Base-by-base conservation (phyloP, 202 grass and related monocot species). In the Brachypodium distachyon region DNA sequence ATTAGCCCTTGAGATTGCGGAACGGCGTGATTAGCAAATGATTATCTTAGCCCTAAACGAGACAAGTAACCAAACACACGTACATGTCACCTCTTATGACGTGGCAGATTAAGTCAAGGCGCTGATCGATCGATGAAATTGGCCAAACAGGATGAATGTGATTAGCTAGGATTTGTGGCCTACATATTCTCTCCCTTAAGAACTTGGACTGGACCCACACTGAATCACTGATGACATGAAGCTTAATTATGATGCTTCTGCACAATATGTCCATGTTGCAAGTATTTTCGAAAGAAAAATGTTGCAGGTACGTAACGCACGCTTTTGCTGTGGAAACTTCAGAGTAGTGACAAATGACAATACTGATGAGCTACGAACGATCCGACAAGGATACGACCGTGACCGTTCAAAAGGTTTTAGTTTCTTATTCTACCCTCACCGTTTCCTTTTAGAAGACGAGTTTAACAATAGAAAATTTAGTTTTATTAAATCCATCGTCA, bases 1-100 rank as follows among this genome's bases (percentile, higher is more conserved):
- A 60, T 58, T 73, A 87, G 50, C 79, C 85, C 72, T 87, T 87
- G 67, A 49, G 52, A 67, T 61, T 73, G 26, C 79, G 65, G 67
- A 87, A 83, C 58, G 79, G 29, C 67, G 1, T 50, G 73, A 56
- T 57, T 58, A 51, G 67, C 1, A 39, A 73, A 60, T 59, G 73
- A 77, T 72, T 64, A 69, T 48, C 42, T 48, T 73, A 82, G 60
- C 40, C 12, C 73, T 51, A 50, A 42, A 78, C 18, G 50, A 78
- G 67, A 83, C 85, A 72, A 65, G 39, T 23, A 77, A 77, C 71
- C 72, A 57, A 57, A 72, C 39, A 47, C 14, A 68, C 27, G n/a
- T 47, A 40, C 17, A 49, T 47, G 40, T 82, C 72, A 73, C 74
- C 67, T 73, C 67, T 42, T 22, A 42, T 73, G 79, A 78, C 61